A percentile compares a stretch with the other conserved stretches of the same genome.
Evolutionary conservation across 441 rosid species (phyloP).

Genomic region (Erysimum pusillum): DNA sequence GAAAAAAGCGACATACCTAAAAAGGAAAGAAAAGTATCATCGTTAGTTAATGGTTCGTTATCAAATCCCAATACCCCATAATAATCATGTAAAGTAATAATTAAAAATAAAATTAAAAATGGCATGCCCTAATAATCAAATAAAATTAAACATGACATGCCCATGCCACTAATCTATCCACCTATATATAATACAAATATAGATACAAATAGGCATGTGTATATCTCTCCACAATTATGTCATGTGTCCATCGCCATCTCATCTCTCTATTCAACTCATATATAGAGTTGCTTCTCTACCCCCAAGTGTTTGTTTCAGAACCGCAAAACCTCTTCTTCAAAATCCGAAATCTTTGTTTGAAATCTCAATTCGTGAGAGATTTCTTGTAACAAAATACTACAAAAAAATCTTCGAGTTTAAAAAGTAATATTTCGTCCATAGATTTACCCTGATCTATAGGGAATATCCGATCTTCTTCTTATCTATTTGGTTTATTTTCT

Average conservation of each 20-base stretch:
- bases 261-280: slow-evolving; percentile 26
- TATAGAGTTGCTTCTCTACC: slow-evolving; percentile 34
- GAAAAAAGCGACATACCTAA: slow-evolving; percentile 27
- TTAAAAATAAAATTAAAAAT: neutral
- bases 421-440: slow-evolving; percentile 8
- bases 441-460: slow-evolving; percentile 35
- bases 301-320: slow-evolving; percentile 39
- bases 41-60: slow-evolving; percentile 27
- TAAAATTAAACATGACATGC: slow-evolving; percentile 2
- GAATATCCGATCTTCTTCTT: slow-evolving; percentile 39
- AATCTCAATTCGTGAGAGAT: slow-evolving; percentile 13
- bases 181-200: neutral
- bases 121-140: neutral
- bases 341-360: slow-evolving; percentile 18
- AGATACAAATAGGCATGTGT: neutral
- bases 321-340: slow-evolving; percentile 30
- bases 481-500: slow-evolving; percentile 29
- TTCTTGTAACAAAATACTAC: neutral
- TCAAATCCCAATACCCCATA: slow-evolving; percentile 14
- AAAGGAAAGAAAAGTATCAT: slow-evolving; percentile 22
- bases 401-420: slow-evolving; percentile 20
- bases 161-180: slow-evolving; percentile 13
- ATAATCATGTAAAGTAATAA: slow-evolving; percentile 4
- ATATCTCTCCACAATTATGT: slow-evolving; percentile 9
- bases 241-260: slow-evolving; percentile 39